Base-by-base conservation (phyloP, 768 basidiomycete genomes). In the Calocybe gangraenosa region DNA sequence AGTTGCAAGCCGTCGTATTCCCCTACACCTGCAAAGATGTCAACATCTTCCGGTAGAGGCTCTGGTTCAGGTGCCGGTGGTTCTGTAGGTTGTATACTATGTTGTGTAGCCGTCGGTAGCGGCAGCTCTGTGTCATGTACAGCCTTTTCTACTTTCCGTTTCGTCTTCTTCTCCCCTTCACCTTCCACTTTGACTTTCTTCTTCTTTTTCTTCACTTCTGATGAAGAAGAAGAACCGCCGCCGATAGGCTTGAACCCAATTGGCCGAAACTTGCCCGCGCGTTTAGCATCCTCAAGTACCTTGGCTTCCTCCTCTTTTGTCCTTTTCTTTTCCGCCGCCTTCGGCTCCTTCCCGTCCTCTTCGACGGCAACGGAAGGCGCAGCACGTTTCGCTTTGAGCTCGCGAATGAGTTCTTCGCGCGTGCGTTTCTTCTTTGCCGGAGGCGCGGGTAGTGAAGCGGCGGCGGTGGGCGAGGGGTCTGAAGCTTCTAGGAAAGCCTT, bases 21-120 rank as follows among this genome's bases (percentile, higher is more conserved):
- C 7, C 84, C 92, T 3, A 80, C 88, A 42, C 70, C 92, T 1
- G 81, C 87, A 60, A 96, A 96, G 34, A 96, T 94, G 58, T 95
- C 87, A 33, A 90, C 76, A 42, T 90, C 81, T 15, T 80, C 81
- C n/a, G 66, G 60, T 6, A 69, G 50, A 5, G 68, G 63, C 46
- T 69, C 68, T 3, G 66, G 61, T 42, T 72, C 66, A 0, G 64
- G 59, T 46, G 55, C 57, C 7, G 52, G 42, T 28, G 25, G 25
- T 11, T 37, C 18, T 37, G 32, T 18, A 44, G 17, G 44, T 40
- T 35, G 36, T 36, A 44, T 40, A 46, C 20, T 7, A 41, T 32
- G n/a, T n/a, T n/a, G n/a, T 35, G 28, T 22, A 44, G 44, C 21
- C 17, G 14, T 31, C 20, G 49, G 40, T 44, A 54, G 34, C 11